Conservation (phyloP, 176 grass and related monocot genomes). For the Zoysia pacifica region DNA sequence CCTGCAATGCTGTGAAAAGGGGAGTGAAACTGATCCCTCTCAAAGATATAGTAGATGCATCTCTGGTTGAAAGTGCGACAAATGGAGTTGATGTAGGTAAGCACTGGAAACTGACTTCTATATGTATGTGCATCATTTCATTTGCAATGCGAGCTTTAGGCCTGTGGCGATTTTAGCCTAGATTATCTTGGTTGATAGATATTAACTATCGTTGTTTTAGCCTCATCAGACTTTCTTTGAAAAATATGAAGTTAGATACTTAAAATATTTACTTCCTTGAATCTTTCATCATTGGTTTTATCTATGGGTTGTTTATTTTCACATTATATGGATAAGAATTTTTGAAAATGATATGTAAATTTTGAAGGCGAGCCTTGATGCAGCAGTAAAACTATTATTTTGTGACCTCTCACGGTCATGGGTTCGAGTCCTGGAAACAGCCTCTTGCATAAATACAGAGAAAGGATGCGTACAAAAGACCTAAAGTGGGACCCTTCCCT, state of each 20-base stretch:
- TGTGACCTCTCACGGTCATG: too few relatives aligned
- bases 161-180: not conserved
- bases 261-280: not conserved
- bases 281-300: not conserved
- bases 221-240: not conserved
- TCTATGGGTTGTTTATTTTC: not conserved
- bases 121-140: not conserved
- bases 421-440: too few relatives aligned
- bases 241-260: not conserved
- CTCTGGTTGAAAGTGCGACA: conserved; percentile 61
- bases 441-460: too few relatives aligned
- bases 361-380: not conserved
- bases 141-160: not conserved
- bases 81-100: conserved; percentile 82
- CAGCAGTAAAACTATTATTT: too few relatives aligned
- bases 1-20: conserved; percentile 91
- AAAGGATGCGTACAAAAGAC: too few relatives aligned
- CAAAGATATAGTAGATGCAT: conserved; percentile 85
- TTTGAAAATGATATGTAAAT: not conserved
- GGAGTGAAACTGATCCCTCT: conserved; percentile 73
- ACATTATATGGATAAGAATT: not conserved
- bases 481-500: too few relatives aligned
- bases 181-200: not conserved
- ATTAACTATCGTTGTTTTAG: not conserved
- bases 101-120: conserved; percentile 13